Conservation (phyloP, 169 alveolate species). For the Babesia ovata region DNA sequence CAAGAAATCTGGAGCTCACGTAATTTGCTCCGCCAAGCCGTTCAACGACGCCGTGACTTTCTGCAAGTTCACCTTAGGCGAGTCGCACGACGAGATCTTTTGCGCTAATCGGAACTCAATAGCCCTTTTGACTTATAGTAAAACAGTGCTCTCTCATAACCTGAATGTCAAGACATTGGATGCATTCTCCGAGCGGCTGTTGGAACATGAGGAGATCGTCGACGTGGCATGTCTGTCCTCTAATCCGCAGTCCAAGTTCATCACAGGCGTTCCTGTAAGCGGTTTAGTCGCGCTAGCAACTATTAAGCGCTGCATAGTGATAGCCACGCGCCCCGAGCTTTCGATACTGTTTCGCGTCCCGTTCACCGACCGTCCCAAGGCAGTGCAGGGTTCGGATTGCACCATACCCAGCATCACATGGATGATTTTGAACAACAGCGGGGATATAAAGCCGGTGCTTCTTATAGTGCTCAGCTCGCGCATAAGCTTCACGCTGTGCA, state of each 20-base stretch:
- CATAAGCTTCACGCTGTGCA: conserved; percentile 55
- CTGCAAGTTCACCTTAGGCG: conserved; percentile 59
- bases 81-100: conserved; percentile 61
- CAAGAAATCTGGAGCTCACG: conserved; percentile 52
- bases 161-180: conserved; percentile 36
- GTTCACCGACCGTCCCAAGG: conserved; percentile 29
- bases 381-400: neutral
- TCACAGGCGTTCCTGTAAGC: conserved; percentile 46
- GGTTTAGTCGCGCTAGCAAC: conserved; percentile 60
- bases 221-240: conserved; percentile 60
- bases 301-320: conserved; percentile 45
- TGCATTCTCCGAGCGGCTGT: conserved; percentile 15
- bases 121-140: conserved; percentile 42
- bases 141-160: conserved; percentile 58
- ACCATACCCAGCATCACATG: conserved; percentile 59
- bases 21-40: conserved; percentile 43
- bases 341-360: conserved; percentile 47
- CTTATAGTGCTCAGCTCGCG: conserved; percentile 46
- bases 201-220: conserved; percentile 48
- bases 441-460: conserved; percentile 58
- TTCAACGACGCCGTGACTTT: conserved; percentile 40
- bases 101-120: conserved; percentile 44
- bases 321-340: conserved; percentile 57
- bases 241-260: conserved; percentile 60
- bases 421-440: conserved; percentile 64